Evolutionary conservation across 352 stramenopile species (phyloP), one percentile per base, ranked within the genome.

Genomic region (Halophytophthora polymorphica): DNA sequence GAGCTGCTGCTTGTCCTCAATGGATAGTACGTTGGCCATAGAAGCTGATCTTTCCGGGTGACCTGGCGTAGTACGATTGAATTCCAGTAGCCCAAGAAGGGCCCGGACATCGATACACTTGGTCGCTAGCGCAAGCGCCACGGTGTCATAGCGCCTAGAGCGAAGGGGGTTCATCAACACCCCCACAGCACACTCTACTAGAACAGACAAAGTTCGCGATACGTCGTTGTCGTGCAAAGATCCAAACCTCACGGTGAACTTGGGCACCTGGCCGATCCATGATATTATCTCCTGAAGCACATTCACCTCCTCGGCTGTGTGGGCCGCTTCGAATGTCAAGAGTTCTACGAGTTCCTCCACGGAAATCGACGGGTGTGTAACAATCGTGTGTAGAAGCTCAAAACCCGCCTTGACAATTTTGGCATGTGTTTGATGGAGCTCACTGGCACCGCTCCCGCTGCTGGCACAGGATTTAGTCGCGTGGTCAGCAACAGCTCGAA

Each of bases 1-100:
- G 15, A 73, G 47, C 15, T 54, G 47, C 28, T 64, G 60, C 19
- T 73, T 73, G 25, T 53, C 40, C 21, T 46, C 31, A 33, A 64
- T 44, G 0, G 25, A 25, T 12, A 61, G 22, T 6, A 45, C 41
- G 3, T 42, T 53, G 3, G 17, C 21, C 14, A 10, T 23, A 2
- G 21, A 44, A 13, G 1, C 31, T 11, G 2, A 31, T 29, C 25
- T 31, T 10, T 31, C 8, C 25, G 8, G 25, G 8, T 31, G 4
- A 4, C 8, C 4, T 31, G 25, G 25, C 23, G n/a, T 23, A 5
- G 18, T 22, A 10, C 22, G 31, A 40, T 40, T 13, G 25, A 38
- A 33, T 25, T 12, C 44, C 19, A 69, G 25, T 15, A 67, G 33
- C 13, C 58, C 19, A 2, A 63, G 42, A 29, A 69, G 3, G 1